Evolutionary conservation across 495 filamentous ascomycete species (phyloP).

Genomic region (Pseudevernia furfuracea): DNA sequence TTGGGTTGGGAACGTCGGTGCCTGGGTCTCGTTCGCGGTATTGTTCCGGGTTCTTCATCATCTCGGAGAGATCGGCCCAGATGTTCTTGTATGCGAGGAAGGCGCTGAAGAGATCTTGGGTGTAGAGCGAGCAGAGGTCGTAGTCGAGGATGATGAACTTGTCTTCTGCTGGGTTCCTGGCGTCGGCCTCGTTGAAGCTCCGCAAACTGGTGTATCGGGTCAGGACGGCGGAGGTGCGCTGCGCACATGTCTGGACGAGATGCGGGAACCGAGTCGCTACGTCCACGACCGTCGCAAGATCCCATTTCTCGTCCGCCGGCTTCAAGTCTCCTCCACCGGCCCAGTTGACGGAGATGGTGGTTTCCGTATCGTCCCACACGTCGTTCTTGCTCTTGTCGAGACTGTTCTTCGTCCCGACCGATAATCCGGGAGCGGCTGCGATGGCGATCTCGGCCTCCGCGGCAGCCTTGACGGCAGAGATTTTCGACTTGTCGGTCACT

Average conservation of each 20-base stretch:
- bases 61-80: conserved; percentile 18
- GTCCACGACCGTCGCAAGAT: conserved; percentile 26
- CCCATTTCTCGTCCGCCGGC: conserved; percentile 29
- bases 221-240: conserved; percentile 30
- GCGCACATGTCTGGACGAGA: conserved; percentile 29
- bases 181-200: conserved; percentile 27
- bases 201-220: conserved; percentile 29
- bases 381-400: conserved; percentile 23
- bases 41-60: conserved; percentile 16
- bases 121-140: conserved; percentile 31
- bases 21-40: conserved; percentile 16
- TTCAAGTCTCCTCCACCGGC: conserved; percentile 34
- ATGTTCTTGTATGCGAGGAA: conserved; percentile 30
- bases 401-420: conserved; percentile 21
- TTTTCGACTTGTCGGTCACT: conserved; percentile 30
- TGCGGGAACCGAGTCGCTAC: conserved; percentile 32
- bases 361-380: conserved; percentile 29
- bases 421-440: conserved; percentile 23
- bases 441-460: conserved; percentile 29
- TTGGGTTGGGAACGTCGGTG: conserved; percentile 16
- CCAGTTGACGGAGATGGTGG: conserved; percentile 34
- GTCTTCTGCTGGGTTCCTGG: conserved; percentile 23
- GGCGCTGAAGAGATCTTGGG: conserved; percentile 32
- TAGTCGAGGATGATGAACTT: conserved; percentile 30
- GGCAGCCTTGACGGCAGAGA: conserved; percentile 30